Percentiles rank a stretch among this genome's conserved stretches.
These are phyloP conservation scores for Malus hybrid DNA, from an alignment of 331 rosid species.

Conservation along the genomic window DNA sequence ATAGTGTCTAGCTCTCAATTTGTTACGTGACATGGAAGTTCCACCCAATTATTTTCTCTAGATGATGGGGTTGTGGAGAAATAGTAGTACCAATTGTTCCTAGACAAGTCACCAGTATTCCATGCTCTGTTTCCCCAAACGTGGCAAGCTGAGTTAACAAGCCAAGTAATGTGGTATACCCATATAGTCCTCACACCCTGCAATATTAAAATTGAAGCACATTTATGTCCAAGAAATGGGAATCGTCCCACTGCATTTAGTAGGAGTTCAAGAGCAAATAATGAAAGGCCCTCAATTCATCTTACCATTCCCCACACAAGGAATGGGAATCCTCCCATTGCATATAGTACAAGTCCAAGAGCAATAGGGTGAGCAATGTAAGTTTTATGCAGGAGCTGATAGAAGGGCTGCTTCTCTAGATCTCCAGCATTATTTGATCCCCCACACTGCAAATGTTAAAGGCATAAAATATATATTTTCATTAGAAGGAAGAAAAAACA, in stretches of 20 bases:
- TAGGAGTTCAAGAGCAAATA: background rate
- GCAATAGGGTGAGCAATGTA: conserved; percentile 66
- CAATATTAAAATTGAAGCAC: background rate
- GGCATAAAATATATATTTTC: background rate
- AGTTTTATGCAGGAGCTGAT: conserved; percentile 53
- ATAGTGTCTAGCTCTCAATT: background rate
- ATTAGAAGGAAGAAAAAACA: background rate
- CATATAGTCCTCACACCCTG: conserved; percentile 79
- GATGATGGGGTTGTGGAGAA: background rate
- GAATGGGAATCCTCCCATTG: conserved; percentile 75
- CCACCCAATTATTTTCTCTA: background rate
- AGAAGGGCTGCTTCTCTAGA: conserved; percentile 67
- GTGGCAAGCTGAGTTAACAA: conserved; percentile 85
- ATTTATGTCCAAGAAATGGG: background rate
- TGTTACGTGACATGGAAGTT: background rate
- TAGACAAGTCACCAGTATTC: conserved; percentile 72
- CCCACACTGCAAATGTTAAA: conserved; percentile 53
- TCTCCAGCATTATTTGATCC: conserved; percentile 63
- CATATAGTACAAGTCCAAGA: conserved; percentile 59
- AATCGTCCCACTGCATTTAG: too few species aligned
- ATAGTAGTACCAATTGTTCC: conserved; percentile 64
- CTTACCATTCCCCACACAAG: conserved; percentile 89
- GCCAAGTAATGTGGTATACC: conserved; percentile 79
- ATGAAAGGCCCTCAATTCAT: background rate
- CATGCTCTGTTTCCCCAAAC: conserved; percentile 72